These are phyloP conservation scores for Quercus phellos DNA, from an alignment of 331 rosid species.

Conservation along the genomic window DNA sequence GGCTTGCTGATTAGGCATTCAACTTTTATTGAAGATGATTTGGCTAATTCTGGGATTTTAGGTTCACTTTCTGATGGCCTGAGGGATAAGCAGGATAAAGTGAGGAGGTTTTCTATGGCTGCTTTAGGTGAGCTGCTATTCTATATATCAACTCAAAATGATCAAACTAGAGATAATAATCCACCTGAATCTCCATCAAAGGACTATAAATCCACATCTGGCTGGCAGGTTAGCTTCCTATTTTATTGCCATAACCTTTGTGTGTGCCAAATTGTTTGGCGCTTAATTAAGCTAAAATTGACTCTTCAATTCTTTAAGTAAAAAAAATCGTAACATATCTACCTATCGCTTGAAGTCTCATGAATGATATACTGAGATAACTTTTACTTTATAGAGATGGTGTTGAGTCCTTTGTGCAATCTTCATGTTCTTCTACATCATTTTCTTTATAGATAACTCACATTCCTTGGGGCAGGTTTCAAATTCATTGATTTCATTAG, in stretches of 20 bases:
- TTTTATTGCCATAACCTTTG: constrained; percentile 17
- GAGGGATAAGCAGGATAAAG: constrained; percentile 92
- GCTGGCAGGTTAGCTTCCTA: constrained; percentile 85
- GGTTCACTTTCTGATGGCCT: constrained; percentile 85
- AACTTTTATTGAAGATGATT: constrained; percentile 72
- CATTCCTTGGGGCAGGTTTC: constrained; percentile 57
- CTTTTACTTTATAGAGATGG: not conserved
- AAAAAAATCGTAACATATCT: constrained; percentile 3
- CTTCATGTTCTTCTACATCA: constrained; percentile 1
- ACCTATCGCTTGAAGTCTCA: not conserved
- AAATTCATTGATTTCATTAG: constrained; percentile 74
- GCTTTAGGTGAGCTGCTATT: constrained; percentile 91
- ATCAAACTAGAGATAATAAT: constrained; percentile 56
- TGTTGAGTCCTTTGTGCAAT: not conserved
- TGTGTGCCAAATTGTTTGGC: constrained; percentile 12
- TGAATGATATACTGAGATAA: not conserved
- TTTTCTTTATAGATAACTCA: constrained; percentile 5
- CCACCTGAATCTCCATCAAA: constrained; percentile 76
- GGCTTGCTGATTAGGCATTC: constrained; percentile 93
- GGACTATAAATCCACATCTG: constrained; percentile 51
- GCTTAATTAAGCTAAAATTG: constrained; percentile 15
- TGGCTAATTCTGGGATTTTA: constrained; percentile 88
- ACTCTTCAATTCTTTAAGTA: not conserved
- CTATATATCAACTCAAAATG: constrained; percentile 87
- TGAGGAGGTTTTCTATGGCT: constrained; percentile 97